Evolutionary conservation across 768 basidiomycete genomes (phyloP).

Genomic region (Lentinula boryana): DNA sequence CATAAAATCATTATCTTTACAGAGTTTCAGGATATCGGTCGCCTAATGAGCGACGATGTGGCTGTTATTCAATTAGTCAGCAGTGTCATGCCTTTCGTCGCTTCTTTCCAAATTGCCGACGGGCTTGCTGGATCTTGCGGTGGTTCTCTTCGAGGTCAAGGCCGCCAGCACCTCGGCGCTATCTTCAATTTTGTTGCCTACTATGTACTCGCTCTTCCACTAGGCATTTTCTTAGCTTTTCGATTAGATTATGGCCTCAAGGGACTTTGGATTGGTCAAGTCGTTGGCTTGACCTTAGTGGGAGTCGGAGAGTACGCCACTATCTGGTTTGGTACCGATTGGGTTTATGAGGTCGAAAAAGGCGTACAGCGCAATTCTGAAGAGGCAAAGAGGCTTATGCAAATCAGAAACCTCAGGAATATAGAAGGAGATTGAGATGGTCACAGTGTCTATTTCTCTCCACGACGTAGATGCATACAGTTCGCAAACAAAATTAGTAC

Average conservation of each 20-base stretch:
- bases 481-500: too few relatives aligned
- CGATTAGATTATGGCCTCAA: constrained; percentile 41
- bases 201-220: constrained; percentile 72
- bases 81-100: constrained; percentile 67
- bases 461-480: too few relatives aligned
- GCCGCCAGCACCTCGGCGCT: constrained; percentile 69
- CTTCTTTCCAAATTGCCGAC: constrained; percentile 77
- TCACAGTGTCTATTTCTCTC: too few relatives aligned
- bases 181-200: constrained; percentile 72
- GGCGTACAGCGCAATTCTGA: constrained; percentile 43
- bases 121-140: constrained; percentile 58
- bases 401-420: background rate
- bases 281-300: constrained; percentile 67
- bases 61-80: constrained; percentile 56
- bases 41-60: constrained; percentile 61
- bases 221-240: constrained; percentile 73
- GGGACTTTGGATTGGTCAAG: constrained; percentile 86
- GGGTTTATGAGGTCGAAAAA: constrained; percentile 54
- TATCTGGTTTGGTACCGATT: constrained; percentile 55
- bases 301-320: constrained; percentile 61
- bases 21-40: constrained; percentile 48
- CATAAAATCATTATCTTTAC: background rate
- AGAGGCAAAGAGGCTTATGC: constrained; percentile 29
- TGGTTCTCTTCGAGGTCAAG: constrained; percentile 78
- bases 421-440: background rate